Base-by-base conservation (phyloP, 257 asterid genomes). In the Thymus mandschuricus region DNA sequence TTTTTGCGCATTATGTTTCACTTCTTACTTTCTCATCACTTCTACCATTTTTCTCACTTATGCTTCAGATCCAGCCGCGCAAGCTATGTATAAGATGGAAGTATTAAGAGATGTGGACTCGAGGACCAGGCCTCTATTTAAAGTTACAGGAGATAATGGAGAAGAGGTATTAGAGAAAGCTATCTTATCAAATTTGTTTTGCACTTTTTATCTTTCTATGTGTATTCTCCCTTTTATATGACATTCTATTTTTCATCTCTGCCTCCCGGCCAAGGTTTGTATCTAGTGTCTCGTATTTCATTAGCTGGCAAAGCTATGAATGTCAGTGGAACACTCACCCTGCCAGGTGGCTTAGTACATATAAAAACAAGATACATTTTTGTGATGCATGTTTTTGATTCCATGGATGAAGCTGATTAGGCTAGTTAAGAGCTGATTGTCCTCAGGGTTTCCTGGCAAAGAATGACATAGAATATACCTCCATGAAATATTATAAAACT, bases 81-180 rank as follows among this genome's bases (percentile, higher is more conserved):
- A 71, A 60, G 62, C 75, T 54, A 75, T 80, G 66, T 92, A 92
- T 82, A 90, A 84, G 86, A 90, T 92, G 98, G 95, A 92, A 85
- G 89, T 90, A 70, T 78, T 84, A 54, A 90, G 98, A 84, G 96
- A 90, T 80, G 80, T 78, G 72, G 86, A 79, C 78, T 79, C 71
- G 63, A 83, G 83, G 83, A 73, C 84, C 64, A 88, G 86, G 40
- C 96, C 98, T 74, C 78, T 85, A 54, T 92, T 92, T 77, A 87
- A 76, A 88, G 95, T 90, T 79, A 90, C 97, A 52, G 64, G 84
- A 71, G 95, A 88, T 64, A 72, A 72, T 66, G 96, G 95, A 77
- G 96, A 90, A 69, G 92, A 88, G 98, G 98, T 92, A 86, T 50
- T 43, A 41, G 51, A 51, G 64, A 73, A 66, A 77, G 69, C 75